These are phyloP conservation scores for Albizia julibrissin DNA, from an alignment of 306 rosid species.

Conservation along the genomic window DNA sequence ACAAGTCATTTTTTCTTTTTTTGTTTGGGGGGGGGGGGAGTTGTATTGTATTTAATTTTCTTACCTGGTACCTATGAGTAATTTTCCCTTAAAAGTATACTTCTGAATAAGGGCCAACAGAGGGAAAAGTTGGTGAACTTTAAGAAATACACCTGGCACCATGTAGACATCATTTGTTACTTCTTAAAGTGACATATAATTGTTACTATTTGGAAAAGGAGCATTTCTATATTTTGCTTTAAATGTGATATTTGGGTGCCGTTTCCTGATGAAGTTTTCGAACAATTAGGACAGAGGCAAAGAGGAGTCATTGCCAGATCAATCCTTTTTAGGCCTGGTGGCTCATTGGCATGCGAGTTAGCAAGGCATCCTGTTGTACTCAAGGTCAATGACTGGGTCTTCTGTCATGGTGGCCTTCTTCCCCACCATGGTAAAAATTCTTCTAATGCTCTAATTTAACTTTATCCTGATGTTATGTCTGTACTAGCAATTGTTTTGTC, in stretches of 20 bases:
- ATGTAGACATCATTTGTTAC: conserved; percentile 7
- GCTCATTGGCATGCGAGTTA: conserved; percentile 74
- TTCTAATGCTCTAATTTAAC: conserved; percentile 11
- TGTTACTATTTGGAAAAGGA: conserved; percentile 13
- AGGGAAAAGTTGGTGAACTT: background rate
- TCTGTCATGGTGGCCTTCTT: conserved; percentile 99
- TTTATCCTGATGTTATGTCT: conserved; percentile 5
- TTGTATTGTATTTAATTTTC: too few relatives aligned
- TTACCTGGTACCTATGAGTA: background rate
- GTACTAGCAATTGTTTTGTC: background rate
- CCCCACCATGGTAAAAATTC: conserved; percentile 88
- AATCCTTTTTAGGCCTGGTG: conserved; percentile 83
- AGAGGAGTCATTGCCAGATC: conserved; percentile 89
- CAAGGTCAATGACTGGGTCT: conserved; percentile 94
- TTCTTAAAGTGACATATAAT: background rate
- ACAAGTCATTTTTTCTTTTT: background rate
- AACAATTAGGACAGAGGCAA: conserved; percentile 89
- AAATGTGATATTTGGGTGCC: conserved; percentile 20
- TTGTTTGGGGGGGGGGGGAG: too few relatives aligned
- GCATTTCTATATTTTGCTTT: background rate
- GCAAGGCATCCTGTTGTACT: conserved; percentile 80
- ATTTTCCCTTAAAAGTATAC: background rate
- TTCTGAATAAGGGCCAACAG: conserved; percentile 14
- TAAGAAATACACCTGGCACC: background rate
- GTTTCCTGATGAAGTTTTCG: conserved; percentile 49